Evolutionary conservation across 2,329 filamentous ascomycete species (phyloP), one percentile per base, ranked within the genome.

Genomic region (Coccinonectria pachysandricola): DNA sequence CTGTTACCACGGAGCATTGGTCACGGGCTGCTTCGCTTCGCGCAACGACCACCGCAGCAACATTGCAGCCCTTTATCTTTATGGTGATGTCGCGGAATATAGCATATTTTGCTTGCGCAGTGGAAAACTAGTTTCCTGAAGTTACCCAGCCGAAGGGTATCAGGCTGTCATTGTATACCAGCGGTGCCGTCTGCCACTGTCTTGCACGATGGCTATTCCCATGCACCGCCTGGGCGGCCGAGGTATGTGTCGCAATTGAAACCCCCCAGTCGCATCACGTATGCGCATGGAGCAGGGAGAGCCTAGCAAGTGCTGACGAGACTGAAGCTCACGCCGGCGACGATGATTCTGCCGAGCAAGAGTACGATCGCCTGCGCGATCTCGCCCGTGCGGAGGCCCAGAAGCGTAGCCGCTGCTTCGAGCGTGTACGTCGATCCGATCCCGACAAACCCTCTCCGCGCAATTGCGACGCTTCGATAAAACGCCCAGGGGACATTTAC

Each of bases 341-440:
- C 41, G 73, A 71, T 49, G 62, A 62, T 42, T 68, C 77, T 32
- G 65, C 74, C 29, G 87, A 96, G 63, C 74, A 68, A 42, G 87
- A 96, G 60, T 96, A 96, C 57, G 87, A 96, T 53, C 81, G 84
- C 28, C 71, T 96, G 22, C 84, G 91, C 47, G 77, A 79, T 42
- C 68, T 87, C 11, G 91, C 88, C 11, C 76, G 83, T 37, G 67
- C 75, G 45, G 87, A 94, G 64, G 84, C 80, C 32, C 62, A 67
- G 26, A 84, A 91, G 61, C 80, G 84, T 42, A 73, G 73, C 37
- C 67, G 71, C 27, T 93, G 82, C 60, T 87, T 86, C 49, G 73
- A 84, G 37, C 65, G 67, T 48, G 79, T 83, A 62, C 29, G 62
- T 52, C 8, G 6, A 21, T 9, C n/a, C 12, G 8, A 20, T 18